Evolutionary conservation across 2,329 filamentous ascomycete genomes (phyloP).

Genomic region (Chrysoporthe austroafricana): DNA sequence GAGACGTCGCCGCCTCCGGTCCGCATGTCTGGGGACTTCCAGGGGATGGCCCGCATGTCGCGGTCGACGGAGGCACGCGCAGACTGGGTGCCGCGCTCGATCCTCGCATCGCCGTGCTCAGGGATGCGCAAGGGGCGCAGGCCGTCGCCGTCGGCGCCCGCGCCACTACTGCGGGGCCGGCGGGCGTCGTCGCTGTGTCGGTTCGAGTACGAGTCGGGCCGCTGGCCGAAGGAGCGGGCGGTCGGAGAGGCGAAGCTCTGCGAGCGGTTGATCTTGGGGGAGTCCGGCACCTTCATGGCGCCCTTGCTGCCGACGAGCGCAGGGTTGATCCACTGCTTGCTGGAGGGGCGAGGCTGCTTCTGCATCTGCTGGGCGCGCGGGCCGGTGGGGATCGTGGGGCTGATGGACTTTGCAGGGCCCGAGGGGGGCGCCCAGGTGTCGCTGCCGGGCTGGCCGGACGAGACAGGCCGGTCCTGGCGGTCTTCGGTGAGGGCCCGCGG

Average conservation of each 20-base stretch:
- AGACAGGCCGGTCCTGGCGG: slow-evolving; percentile 54
- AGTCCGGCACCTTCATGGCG: slow-evolving; percentile 50
- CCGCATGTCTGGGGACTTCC: slow-evolving; percentile 30
- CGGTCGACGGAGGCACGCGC: slow-evolving; percentile 39
- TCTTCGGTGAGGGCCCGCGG: slow-evolving; percentile 56
- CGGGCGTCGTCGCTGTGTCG: slow-evolving; percentile 48
- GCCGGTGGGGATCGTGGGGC: slow-evolving; percentile 55
- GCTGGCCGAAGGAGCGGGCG: slow-evolving; percentile 38
- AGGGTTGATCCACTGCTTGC: slow-evolving; percentile 65
- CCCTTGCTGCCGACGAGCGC: slow-evolving; percentile 44
- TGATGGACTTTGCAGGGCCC: slow-evolving; percentile 51
- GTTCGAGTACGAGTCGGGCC: slow-evolving; percentile 42
- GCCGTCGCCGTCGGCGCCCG: slow-evolving; percentile 50
- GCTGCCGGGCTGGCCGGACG: slow-evolving; percentile 44
- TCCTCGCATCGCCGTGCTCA: slow-evolving; percentile 51
- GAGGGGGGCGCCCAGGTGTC: slow-evolving; percentile 45
- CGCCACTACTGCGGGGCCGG: slow-evolving; percentile 58
- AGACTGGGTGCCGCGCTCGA: slow-evolving; percentile 45
- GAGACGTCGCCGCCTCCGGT: slow-evolving; percentile 18
- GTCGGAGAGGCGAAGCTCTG: slow-evolving; percentile 52
- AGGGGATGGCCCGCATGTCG: slow-evolving; percentile 32
- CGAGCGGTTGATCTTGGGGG: slow-evolving; percentile 55
- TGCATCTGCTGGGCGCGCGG: slow-evolving; percentile 54
- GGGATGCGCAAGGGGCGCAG: slow-evolving; percentile 47
- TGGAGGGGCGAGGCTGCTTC: slow-evolving; percentile 52